Evolutionary conservation across 1,284 basidiomycete genomes (phyloP), one percentile per base, ranked within the genome.

Genomic region (Vanrija sp.): DNA sequence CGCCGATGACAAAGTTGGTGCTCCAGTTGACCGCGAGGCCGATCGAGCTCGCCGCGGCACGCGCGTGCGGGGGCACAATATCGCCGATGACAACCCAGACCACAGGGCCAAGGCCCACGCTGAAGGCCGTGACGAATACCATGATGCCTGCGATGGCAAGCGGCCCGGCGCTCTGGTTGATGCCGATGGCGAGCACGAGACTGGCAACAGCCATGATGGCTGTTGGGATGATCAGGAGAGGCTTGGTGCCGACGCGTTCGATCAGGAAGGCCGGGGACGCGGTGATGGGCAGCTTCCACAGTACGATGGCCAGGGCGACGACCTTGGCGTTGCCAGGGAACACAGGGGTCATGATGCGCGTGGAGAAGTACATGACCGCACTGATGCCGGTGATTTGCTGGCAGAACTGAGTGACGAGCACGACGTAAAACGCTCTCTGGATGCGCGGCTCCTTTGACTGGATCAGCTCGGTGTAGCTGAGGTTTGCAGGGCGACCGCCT

Each of bases 221-320:
- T 1, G 68, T 65, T 0, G 72, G 70, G 52, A 56, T 39, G 26
- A 68, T 47, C 15, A 74, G 60, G 6, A 74, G 62, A 0, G 58
- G 60, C 15, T 56, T 49, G 5, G 66, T 59, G 5, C 67, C 67
- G 10, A 66, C 18, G 10, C 65, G 64, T 65, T 74, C 67, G 56
- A 80, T 73, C 26, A 80, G 62, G 54, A 74, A 73, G 6, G 78
- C 75, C 6, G 79, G 77, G 7, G 77, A 61, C 44, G 76, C 71
- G 0, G 79, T 80, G 55, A 78, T 68, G 16, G 76, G 62, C 26
- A 77, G 64, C 60, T 80, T 80, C 58, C 69, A 61, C 7, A 68
- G 40, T 25, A 74, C 66, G 53, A 78, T 65, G 51, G 64, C 60
- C 3, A 78, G 62, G 9, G 75, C 71, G 38, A 77, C 61, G 16